These are phyloP conservation scores for Fusarium tanahbumbuense DNA, from an alignment of 2,329 filamentous ascomycete genomes.

Conservation along the genomic window DNA sequence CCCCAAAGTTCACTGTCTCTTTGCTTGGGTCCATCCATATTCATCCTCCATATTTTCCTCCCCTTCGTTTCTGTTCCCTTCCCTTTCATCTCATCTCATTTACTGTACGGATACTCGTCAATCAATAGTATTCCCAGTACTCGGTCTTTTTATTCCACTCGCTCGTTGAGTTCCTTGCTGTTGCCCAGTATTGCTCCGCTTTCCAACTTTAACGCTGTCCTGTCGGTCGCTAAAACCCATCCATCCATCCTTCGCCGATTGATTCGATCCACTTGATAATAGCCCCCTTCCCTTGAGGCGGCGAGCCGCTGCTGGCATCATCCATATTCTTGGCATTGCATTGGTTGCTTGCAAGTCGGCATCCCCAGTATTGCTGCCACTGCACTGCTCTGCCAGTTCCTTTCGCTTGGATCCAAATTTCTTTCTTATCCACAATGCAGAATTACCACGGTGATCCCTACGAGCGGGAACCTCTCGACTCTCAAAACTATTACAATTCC, in stretches of 20 bases:
- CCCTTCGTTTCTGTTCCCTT: not conserved
- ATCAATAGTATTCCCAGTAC: constrained; percentile 18
- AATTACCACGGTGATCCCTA: constrained; percentile 50
- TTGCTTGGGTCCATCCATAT: not conserved
- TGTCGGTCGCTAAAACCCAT: constrained; percentile 24
- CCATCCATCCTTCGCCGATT: constrained; percentile 19
- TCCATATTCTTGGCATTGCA: constrained; percentile 31
- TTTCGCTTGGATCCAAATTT: constrained; percentile 28
- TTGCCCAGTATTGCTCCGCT: constrained; percentile 20
- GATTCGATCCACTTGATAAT: constrained; percentile 11
- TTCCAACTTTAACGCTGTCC: not conserved
- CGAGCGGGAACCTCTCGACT: constrained; percentile 53
- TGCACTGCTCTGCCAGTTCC: constrained; percentile 11
- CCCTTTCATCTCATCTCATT: constrained; percentile 19
- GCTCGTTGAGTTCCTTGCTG: constrained; percentile 33
- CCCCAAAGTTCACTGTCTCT: constrained; percentile 5
- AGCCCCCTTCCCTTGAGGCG: constrained; percentile 27
- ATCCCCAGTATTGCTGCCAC: constrained; percentile 11
- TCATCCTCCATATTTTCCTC: constrained; percentile 23
- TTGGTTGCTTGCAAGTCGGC: constrained; percentile 17
- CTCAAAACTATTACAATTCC: constrained; percentile 41
- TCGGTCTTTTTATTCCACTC: constrained; percentile 30
- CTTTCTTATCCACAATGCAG: constrained; percentile 47
- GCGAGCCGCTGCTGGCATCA: constrained; percentile 42
- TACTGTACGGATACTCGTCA: constrained; percentile 13